Evolutionary conservation across 2,329 filamentous ascomycete species (phyloP), one percentile per base, ranked within the genome.

Genomic region (Claviceps capensis): DNA sequence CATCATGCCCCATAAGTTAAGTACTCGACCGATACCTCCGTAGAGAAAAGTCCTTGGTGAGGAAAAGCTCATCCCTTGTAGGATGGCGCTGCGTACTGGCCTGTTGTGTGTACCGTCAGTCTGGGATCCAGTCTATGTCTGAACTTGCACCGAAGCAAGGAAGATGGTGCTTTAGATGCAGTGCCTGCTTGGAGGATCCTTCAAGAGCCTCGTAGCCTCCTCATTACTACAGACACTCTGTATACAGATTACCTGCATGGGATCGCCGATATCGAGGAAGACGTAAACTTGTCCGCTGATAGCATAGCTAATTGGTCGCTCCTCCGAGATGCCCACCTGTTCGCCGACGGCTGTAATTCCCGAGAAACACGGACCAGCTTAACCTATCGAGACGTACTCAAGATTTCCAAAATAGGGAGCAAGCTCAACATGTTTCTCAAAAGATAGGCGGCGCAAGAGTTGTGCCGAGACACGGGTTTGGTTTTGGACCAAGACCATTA

Each of bases 1-100:
- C n/a, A 97, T 97, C 58, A 95, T 96, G 87, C 83, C 90, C 47
- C 91, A 97, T 66, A 93, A 96, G 72, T 65, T 69, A 61, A 66
- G 66, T 69, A 60, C 54, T 63, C 50, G 57, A 53, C 53, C 23
- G 51, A 48, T 55, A 41, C 26, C 19, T 38, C 38, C 22, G 44
- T 53, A 49, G 45, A 44, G 37, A 49, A 43, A 49, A 50, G 36
- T n/a, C 19, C 6, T 47, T 52, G 36, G 23, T 41, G 41, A n/a
- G 19, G 22, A 22, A 42, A 63, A 62, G 60, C 66, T 69, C 65
- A 69, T 68, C 60, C 56, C 49, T 53, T 53, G 54, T 58, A 72
- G 73, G 91, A 98, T 65, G 93, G 91, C 1, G 71, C 78, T 8
- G 88, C 91, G 9, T 98, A 98, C 64, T 78, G 86, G 63, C 86